Evolutionary conservation across 2,329 filamentous ascomycete genomes (phyloP), one percentile per base, ranked within the genome.

Genomic region (Emericellopsis atlantica): DNA sequence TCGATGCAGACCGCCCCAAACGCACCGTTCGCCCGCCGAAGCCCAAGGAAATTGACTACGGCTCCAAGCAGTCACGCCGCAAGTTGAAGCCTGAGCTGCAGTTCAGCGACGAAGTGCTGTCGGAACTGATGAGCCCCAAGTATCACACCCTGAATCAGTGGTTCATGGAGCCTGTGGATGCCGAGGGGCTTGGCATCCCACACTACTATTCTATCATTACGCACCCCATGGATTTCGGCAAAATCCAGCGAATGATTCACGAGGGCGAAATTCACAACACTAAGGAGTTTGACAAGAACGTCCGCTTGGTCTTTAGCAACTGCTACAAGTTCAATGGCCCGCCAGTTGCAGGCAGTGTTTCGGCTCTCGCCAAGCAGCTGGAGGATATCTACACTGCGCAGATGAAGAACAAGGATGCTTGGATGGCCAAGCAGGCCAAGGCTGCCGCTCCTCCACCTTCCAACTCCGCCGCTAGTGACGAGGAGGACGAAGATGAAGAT

Each of bases 191-290:
- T 41, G 88, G 90, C 56, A 95, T 96, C 44, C 92, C 92, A 1
- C 81, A 83, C 21, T 98, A 98, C 57, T 86, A 92, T 58, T 87
- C 83, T 53, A 70, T 96, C 46, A 88, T 98, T 64, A 96, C 95
- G 69, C 87, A 89, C 57, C 92, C 92, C 0, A 98, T 96, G 90
- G 90, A 98, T 58, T 69, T 95, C 39, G 70, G 74, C 14, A 95
- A 86, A n/a, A 83, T 95, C 54, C 70, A 75, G 31, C 70, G 72
- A 34, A 93, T 93, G 61, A 70, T 95, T 33, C 77, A 81, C 49
- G 69, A 70, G 11, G 87, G 88, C 22, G 76, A 87, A 42, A 96
- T 96, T 54, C 74, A 78, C 48, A 86, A 73, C 43, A 72, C 85
- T 1, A 88, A 87, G 58, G 89, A 95, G 36, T 87, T 96, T 51